phyloP scores from a whole-genome alignment of 2,329 filamentous ascomycete species.

The Exophiala viscosa region DNA sequence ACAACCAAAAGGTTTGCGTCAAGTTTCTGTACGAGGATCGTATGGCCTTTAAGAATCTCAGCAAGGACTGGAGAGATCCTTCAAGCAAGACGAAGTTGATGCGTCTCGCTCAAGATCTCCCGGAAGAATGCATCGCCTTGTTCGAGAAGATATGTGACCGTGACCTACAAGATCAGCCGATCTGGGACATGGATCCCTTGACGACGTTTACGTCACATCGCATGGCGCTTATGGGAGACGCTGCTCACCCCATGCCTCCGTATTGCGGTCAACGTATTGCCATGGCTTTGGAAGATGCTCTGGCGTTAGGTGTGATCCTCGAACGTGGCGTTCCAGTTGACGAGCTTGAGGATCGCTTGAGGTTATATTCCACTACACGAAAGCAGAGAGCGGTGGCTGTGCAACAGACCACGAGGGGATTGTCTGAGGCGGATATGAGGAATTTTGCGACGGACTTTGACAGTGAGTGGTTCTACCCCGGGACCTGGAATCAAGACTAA shows the following conservation, averaged over 20 bases:
- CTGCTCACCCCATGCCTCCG: conserved; percentile 24
- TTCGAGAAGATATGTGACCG: conserved; percentile 3
- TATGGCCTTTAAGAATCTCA: conserved; percentile 7
- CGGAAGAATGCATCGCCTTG: conserved; percentile 10
- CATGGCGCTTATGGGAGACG: conserved; percentile 46
- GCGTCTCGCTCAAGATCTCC: conserved; percentile 6
- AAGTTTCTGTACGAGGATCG: conserved; percentile 14
- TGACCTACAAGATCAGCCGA: conserved; percentile 34
- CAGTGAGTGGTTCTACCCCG: background rate
- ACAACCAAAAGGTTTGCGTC: conserved; percentile 7
- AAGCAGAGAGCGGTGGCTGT: conserved; percentile 55
- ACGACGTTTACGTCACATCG: conserved; percentile 52
- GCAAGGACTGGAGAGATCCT: conserved; percentile 17
- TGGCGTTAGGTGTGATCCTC: conserved; percentile 56
- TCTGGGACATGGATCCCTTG: conserved; percentile 60
- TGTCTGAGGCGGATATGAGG: conserved; percentile 8
- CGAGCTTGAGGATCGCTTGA: conserved; percentile 54
- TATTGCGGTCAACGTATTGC: conserved; percentile 21
- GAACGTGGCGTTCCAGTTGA: conserved; percentile 41
- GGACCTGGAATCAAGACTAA: background rate
- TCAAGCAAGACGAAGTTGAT: conserved; percentile 13
- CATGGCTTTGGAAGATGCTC: conserved; percentile 30
- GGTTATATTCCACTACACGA: conserved; percentile 57
- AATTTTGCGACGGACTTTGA: conserved; percentile 3
- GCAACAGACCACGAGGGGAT: conserved; percentile 54